Evolutionary conservation across 345 rosid genomes (phyloP).

Genomic region (Geranium rotundifolium): DNA sequence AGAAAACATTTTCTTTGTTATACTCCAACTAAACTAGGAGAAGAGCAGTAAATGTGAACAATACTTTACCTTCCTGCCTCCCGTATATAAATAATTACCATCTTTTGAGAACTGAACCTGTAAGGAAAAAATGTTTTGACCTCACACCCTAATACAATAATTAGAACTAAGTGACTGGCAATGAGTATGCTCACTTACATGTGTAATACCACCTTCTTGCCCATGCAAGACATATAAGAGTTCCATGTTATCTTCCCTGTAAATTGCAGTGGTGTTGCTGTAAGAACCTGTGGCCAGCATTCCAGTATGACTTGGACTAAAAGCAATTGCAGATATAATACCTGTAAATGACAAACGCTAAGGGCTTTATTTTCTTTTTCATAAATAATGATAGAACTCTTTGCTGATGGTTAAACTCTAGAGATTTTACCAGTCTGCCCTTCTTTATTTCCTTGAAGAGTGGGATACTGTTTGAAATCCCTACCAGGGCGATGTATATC

Average conservation of each 20-base stretch:
- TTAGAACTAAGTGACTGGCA: slow-evolving; percentile 3
- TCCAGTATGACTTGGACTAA: slow-evolving; percentile 68
- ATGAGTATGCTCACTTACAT: slow-evolving; percentile 41
- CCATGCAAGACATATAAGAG: slow-evolving; percentile 82
- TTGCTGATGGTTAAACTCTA: slow-evolving; percentile 3
- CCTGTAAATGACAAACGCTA: slow-evolving; percentile 32
- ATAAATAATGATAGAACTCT: background rate
- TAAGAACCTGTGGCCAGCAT: slow-evolving; percentile 92
- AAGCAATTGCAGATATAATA: slow-evolving; percentile 73
- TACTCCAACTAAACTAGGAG: too few species aligned
- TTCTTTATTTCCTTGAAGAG: slow-evolving; percentile 70
- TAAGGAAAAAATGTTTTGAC: slow-evolving; percentile 10
- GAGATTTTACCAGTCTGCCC: slow-evolving; percentile 70
- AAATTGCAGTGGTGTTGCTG: slow-evolving; percentile 72
- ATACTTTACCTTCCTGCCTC: slow-evolving; percentile 76
- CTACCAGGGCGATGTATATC: slow-evolving; percentile 96
- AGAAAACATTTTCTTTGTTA: too few species aligned
- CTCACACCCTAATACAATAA: slow-evolving; percentile 8
- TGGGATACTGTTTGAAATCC: slow-evolving; percentile 66
- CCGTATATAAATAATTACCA: slow-evolving; percentile 85
- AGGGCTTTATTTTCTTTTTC: background rate
- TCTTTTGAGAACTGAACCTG: slow-evolving; percentile 93
- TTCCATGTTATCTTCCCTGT: slow-evolving; percentile 95
- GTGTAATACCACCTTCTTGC: slow-evolving; percentile 93
- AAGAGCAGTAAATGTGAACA: background rate